phyloP scores from a whole-genome alignment of 2,329 filamentous ascomycete species.

The Elsinoe necatrix region DNA sequence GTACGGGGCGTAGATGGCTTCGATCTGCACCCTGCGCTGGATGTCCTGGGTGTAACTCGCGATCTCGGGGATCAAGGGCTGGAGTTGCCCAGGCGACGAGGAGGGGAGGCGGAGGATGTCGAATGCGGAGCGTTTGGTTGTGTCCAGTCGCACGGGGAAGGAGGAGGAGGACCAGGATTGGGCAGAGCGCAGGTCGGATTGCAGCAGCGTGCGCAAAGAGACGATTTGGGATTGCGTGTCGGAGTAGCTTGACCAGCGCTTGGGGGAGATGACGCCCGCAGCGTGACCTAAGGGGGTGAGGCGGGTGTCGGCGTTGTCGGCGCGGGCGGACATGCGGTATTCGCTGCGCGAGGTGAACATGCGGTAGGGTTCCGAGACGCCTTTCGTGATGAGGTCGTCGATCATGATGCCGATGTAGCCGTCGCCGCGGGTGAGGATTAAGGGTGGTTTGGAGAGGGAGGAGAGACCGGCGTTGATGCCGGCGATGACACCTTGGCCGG shows the following conservation, averaged over 20 bases:
- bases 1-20: conserved; percentile 81
- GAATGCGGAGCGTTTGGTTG: conserved; percentile 60
- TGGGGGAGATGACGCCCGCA: conserved; percentile 70
- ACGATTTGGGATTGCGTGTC: conserved; percentile 59
- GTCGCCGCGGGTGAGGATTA: conserved; percentile 70
- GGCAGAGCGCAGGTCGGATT: conserved; percentile 49
- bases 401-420: conserved; percentile 99
- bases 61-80: conserved; percentile 49
- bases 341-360: conserved; percentile 98
- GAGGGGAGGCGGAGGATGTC: conserved; percentile 67
- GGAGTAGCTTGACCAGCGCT: conserved; percentile 63
- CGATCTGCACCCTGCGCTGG: conserved; percentile 63
- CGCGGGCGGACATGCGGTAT: conserved; percentile 83
- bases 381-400: conserved; percentile 93
- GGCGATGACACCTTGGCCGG: conserved; percentile 83
- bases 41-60: conserved; percentile 50
- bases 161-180: conserved; percentile 66
- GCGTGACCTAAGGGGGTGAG: conserved; percentile 69
- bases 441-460: conserved; percentile 54
- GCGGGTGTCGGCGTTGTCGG: conserved; percentile 87
- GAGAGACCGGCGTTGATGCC: conserved; percentile 90
- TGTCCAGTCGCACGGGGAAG: conserved; percentile 60
- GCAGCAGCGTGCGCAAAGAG: conserved; percentile 55
- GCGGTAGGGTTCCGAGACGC: conserved; percentile 90
- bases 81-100: conserved; percentile 50